Base-by-base conservation (phyloP, 2,329 filamentous ascomycete genomes). In the Diaporthe ampelina region DNA sequence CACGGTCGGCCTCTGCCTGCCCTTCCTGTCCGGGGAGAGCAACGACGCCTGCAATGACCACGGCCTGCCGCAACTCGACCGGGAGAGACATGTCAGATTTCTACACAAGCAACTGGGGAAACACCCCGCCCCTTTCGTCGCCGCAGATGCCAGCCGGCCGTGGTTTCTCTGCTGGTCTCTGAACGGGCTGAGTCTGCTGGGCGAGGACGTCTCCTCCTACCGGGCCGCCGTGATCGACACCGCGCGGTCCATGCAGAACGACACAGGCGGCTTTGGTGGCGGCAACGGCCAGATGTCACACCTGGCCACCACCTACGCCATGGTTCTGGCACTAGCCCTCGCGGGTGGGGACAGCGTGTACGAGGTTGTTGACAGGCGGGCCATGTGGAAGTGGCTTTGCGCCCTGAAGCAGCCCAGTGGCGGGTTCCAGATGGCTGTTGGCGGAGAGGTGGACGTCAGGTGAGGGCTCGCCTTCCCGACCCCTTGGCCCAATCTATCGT, bases 81-180 rank as follows among this genome's bases (percentile, higher is more conserved):
- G 93, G 56, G 85, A 85, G 75, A 86, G 85, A 56, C 91, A 93
- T 83, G 85, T 90, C 74, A 83, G 81, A 45, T 95, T 94, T 80
- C 84, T 95, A 67, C 87, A 88, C 77, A 87, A 86, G 77, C 86
- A 86, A 77, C 84, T 93, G 43, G 86, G 85, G 32, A 86, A 86
- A 65, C 91, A 97, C 75, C 94, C 96, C 0, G 85, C 89, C 10
- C 86, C 86, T 4, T 98, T 93, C 83, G 91, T 93, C 70, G 88
- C 88, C 65, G 90, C 95, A 78, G 97, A 99, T 86, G 93, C 97
- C 43, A 95, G 94, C 81, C 88, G 96, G 72, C 95, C 97, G 13
- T 99, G 97, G 97, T 90, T 98, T 80, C 88, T 98, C 77, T 98
- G 98, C 85, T 99, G 97, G 97, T 94, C 91, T 70, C 86, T 98